phyloP scores from a whole-genome alignment of 1,139 yeast genomes.

The Hansenula sp. region DNA sequence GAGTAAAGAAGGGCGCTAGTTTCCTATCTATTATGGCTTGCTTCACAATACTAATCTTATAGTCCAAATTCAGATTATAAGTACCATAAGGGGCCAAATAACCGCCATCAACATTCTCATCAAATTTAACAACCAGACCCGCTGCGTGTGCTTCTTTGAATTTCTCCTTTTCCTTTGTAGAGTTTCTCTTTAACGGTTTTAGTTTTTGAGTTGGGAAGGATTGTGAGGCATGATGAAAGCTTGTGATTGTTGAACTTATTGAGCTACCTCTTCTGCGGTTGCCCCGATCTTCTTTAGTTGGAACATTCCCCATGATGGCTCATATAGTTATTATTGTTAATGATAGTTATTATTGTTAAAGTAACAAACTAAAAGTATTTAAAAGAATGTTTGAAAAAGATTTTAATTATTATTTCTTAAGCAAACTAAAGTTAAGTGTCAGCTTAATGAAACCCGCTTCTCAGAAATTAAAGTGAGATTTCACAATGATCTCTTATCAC shows the following conservation, averaged over 20 bases:
- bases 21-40: constrained; percentile 59
- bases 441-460: too few relatives aligned
- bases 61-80: constrained; percentile 70
- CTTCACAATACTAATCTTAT: constrained; percentile 66
- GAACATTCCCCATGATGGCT: constrained; percentile 60
- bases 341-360: too few relatives aligned
- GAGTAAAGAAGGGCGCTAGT: constrained; percentile 88
- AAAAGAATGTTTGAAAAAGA: too few relatives aligned
- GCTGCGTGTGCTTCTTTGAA: constrained; percentile 48
- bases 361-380: not conserved
- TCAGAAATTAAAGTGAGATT: too few relatives aligned
- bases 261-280: constrained; percentile 24
- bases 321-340: too few relatives aligned
- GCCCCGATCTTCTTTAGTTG: constrained; percentile 45
- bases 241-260: constrained; percentile 10
- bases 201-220: constrained; percentile 7
- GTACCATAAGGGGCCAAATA: constrained; percentile 85
- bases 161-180: constrained; percentile 48
- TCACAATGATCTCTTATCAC: too few relatives aligned
- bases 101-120: constrained; percentile 74
- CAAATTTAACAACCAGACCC: constrained; percentile 51
- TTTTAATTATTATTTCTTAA: too few relatives aligned
- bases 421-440: too few relatives aligned
- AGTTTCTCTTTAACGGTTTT: constrained; percentile 4
- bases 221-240: constrained; percentile 7